These are phyloP conservation scores for Pseudogymnoascus sp. DNA, from an alignment of 2,329 filamentous ascomycete species.

Conservation along the genomic window DNA sequence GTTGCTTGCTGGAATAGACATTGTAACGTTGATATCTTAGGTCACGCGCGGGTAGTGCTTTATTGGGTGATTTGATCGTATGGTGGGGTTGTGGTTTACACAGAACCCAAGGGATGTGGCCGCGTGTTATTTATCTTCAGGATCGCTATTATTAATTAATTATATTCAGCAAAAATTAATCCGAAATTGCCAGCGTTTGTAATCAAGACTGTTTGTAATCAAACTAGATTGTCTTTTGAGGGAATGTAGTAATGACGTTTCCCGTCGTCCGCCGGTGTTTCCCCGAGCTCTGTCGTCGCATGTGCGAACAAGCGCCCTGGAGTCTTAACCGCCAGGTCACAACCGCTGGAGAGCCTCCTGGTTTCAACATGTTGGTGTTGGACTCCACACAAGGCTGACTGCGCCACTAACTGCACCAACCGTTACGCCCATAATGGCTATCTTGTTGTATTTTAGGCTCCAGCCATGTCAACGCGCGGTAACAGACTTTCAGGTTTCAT, in stretches of 20 bases:
- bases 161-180: background rate
- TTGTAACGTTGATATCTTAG: slow-evolving; percentile 16
- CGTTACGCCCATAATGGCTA: background rate
- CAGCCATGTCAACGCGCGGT: background rate
- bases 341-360: background rate
- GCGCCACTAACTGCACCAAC: background rate
- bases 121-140: background rate
- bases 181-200: background rate
- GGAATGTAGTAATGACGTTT: background rate
- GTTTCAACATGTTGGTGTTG: background rate
- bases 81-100: background rate
- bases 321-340: background rate
- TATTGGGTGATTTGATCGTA: background rate
- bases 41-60: background rate
- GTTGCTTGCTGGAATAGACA: slow-evolving; percentile 22
- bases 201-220: background rate
- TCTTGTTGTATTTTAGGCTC: background rate
- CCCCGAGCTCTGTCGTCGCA: background rate
- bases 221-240: background rate
- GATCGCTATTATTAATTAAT: background rate
- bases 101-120: background rate
- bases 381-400: background rate
- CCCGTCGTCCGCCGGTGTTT: background rate
- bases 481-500: background rate
- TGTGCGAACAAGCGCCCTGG: background rate